Conservation (phyloP, 176 grass and related monocot species). For the Poa pratensis region DNA sequence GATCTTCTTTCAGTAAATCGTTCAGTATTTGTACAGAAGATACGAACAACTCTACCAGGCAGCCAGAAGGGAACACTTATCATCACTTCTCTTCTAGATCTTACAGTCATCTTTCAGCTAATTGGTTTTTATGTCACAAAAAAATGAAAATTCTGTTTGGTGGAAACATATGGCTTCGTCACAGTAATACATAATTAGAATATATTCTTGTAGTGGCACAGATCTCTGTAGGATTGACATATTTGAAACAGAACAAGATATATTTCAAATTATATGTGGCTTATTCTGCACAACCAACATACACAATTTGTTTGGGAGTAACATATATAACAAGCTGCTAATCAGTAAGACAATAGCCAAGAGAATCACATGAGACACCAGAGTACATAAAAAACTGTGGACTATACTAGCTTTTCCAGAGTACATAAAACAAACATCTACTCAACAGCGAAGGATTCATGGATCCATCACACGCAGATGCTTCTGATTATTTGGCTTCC, state of each 20-base stretch:
- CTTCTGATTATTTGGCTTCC: constrained; percentile 32
- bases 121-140: background rate
- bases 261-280: background rate
- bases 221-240: constrained; percentile 2
- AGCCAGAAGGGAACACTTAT: background rate
- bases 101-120: background rate
- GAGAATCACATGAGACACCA: constrained; percentile 26
- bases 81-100: background rate
- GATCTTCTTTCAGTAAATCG: background rate
- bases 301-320: background rate
- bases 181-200: constrained; percentile 15
- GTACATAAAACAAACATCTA: constrained; percentile 36
- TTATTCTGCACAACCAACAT: background rate
- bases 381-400: too few relatives aligned
- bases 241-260: constrained; percentile 11
- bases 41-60: constrained; percentile 3
- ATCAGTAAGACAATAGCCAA: background rate
- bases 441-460: constrained; percentile 16
- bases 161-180: background rate
- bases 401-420: constrained; percentile 37
- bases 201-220: background rate
- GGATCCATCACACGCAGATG: constrained; percentile 20
- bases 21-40: constrained; percentile 1
- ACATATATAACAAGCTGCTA: background rate
- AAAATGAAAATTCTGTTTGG: background rate